phyloP scores from a whole-genome alignment of 2,329 filamentous ascomycete genomes.

The Fusarium subtropicale region DNA sequence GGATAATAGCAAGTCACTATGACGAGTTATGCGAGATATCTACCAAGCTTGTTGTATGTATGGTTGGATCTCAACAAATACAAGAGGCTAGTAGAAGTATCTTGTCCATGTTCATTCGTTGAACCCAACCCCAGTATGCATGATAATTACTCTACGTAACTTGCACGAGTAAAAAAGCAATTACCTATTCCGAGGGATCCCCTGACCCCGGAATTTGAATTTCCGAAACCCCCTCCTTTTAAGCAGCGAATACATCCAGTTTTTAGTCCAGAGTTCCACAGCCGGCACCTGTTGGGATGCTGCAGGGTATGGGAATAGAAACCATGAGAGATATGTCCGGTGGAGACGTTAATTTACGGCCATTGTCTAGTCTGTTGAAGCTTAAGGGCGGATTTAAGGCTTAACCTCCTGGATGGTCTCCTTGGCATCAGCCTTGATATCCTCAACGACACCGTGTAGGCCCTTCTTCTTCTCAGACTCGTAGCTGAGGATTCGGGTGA shows the following conservation, averaged over 20 bases:
- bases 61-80: not conserved
- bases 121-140: constrained; percentile 7
- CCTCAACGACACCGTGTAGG: constrained; percentile 51
- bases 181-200: constrained; percentile 14
- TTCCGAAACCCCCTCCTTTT: constrained; percentile 10
- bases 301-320: not conserved
- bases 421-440: constrained; percentile 57
- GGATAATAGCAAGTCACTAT: constrained; percentile 10
- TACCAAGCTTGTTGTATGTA: not conserved
- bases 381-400: constrained; percentile 28
- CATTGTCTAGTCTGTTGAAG: not conserved
- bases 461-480: constrained; percentile 69
- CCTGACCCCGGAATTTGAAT: constrained; percentile 9
- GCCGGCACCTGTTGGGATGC: not conserved
- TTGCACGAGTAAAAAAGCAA: constrained; percentile 11
- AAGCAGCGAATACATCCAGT: constrained; percentile 5
- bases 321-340: constrained; percentile 22
- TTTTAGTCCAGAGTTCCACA: not conserved
- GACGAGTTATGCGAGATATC: not conserved
- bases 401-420: constrained; percentile 46
- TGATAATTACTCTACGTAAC: constrained; percentile 15
- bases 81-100: constrained; percentile 1
- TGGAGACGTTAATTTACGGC: not conserved
- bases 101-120: constrained; percentile 28
- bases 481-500: constrained; percentile 78